These are phyloP conservation scores for Trichoderma sp. DNA, from an alignment of 2,329 filamentous ascomycete genomes.

Conservation along the genomic window DNA sequence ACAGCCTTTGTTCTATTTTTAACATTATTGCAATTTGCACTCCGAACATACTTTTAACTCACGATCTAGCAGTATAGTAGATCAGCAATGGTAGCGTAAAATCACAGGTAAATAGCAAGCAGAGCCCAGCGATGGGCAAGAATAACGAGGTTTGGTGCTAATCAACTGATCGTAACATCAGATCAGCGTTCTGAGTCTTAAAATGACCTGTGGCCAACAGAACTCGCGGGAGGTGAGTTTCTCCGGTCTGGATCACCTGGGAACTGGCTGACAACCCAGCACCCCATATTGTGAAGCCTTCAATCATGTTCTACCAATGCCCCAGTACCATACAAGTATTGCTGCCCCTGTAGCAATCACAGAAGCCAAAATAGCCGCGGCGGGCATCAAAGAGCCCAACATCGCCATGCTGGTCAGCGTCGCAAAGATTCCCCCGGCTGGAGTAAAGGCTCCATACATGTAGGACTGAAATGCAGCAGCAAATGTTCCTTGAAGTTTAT, in stretches of 20 bases:
- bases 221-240: background rate
- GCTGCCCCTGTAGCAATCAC: conserved; percentile 6
- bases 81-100: background rate
- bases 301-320: background rate
- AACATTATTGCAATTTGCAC: background rate
- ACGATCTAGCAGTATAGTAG: background rate
- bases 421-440: conserved; percentile 15
- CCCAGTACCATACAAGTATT: background rate
- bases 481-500: background rate
- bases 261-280: too few species aligned
- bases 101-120: background rate
- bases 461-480: conserved; percentile 15
- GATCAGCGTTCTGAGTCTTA: background rate
- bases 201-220: background rate
- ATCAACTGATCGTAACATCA: background rate
- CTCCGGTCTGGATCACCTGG: background rate
- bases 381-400: conserved; percentile 17
- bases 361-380: background rate
- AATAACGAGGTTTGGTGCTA: background rate
- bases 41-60: background rate
- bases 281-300: background rate
- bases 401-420: conserved; percentile 17
- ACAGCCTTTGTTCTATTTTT: background rate
- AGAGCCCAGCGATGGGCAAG: background rate
- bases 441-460: conserved; percentile 17